Evolutionary conservation across 1,139 yeast species (phyloP).

Genomic region (Geotrichum aggregatum): DNA sequence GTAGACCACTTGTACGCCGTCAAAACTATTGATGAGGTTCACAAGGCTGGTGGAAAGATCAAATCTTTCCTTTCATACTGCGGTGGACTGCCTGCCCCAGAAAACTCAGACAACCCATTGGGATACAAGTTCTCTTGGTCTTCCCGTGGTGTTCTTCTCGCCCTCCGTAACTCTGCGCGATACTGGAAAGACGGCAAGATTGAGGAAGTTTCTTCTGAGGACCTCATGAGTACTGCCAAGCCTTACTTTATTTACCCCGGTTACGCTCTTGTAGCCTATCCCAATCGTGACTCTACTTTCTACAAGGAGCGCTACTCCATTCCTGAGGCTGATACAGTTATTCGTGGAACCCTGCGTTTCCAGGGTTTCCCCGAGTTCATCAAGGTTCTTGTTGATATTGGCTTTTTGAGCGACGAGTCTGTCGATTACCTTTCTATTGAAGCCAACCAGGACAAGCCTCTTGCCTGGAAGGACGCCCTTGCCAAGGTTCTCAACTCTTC

Average conservation of each 20-base stretch:
- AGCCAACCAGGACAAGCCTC: slow-evolving; percentile 39
- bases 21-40: slow-evolving; percentile 96
- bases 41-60: slow-evolving; percentile 84
- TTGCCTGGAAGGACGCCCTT: slow-evolving; percentile 86
- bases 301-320: slow-evolving; percentile 87
- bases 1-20: slow-evolving; percentile 96
- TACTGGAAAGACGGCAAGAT: slow-evolving; percentile 83
- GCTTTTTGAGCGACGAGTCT: slow-evolving; percentile 78
- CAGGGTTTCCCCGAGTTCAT: slow-evolving; percentile 98
- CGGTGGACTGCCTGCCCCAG: slow-evolving; percentile 98
- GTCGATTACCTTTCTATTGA: slow-evolving; percentile 49
- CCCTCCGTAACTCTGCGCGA: slow-evolving; percentile 88
- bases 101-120: slow-evolving; percentile 92
- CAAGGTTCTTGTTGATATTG: slow-evolving; percentile 90
- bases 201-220: slow-evolving; percentile 78
- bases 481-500: slow-evolving; percentile 69
- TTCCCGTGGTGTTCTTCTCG: slow-evolving; percentile 93
- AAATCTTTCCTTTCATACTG: slow-evolving; percentile 92
- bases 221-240: slow-evolving; percentile 89
- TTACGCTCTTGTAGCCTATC: slow-evolving; percentile 89
- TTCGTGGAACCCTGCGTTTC: slow-evolving; percentile 95
- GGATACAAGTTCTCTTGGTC: slow-evolving; percentile 99
- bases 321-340: slow-evolving; percentile 95
- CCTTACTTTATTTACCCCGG: slow-evolving; percentile 97
- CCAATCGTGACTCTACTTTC: slow-evolving; percentile 95